These are phyloP conservation scores for Saccharomycopsis fodiens DNA, from an alignment of 805 yeast genomes.

Conservation along the genomic window DNA sequence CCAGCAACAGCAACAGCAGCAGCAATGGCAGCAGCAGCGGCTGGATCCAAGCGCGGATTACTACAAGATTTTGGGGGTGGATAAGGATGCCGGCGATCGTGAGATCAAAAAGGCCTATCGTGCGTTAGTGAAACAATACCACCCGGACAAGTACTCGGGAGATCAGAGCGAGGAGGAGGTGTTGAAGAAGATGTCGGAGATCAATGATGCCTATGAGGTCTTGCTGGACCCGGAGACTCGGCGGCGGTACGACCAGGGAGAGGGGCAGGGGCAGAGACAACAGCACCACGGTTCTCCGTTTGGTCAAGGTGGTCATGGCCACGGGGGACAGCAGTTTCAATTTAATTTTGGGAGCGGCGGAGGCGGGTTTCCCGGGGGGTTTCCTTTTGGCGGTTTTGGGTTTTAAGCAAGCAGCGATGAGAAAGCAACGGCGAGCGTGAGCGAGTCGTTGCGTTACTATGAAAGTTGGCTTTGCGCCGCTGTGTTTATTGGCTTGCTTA, in stretches of 20 bases:
- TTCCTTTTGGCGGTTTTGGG: conserved; percentile 16
- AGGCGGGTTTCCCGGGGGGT: conserved; percentile 11
- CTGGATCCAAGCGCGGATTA: conserved; percentile 50
- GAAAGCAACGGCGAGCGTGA: too few relatives aligned
- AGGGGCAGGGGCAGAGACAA: conserved; percentile 27
- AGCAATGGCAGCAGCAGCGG: conserved; percentile 28
- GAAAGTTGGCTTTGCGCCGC: too few relatives aligned
- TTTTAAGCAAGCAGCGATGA: too few relatives aligned
- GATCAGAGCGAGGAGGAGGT: conserved; percentile 60
- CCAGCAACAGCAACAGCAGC: conserved; percentile 31
- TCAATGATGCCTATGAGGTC: conserved; percentile 88
- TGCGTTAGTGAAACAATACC: conserved; percentile 68
- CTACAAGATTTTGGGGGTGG: conserved; percentile 68
- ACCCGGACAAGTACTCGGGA: conserved; percentile 85
- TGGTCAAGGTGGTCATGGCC: conserved; percentile 2
- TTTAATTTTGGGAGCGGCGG: conserved; percentile 6
- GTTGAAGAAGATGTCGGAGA: conserved; percentile 81
- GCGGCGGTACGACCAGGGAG: conserved; percentile 59
- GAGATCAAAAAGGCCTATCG: conserved; percentile 80
- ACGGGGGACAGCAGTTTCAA: conserved; percentile 2
- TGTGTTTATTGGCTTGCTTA: too few relatives aligned
- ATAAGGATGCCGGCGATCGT: conserved; percentile 56
- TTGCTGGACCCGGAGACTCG: conserved; percentile 59
- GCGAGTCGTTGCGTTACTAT: too few relatives aligned
- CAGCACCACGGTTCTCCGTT: background rate